These are phyloP conservation scores for Salvia miltiorrhiza DNA, from an alignment of 257 asterid genomes.

Conservation along the genomic window DNA sequence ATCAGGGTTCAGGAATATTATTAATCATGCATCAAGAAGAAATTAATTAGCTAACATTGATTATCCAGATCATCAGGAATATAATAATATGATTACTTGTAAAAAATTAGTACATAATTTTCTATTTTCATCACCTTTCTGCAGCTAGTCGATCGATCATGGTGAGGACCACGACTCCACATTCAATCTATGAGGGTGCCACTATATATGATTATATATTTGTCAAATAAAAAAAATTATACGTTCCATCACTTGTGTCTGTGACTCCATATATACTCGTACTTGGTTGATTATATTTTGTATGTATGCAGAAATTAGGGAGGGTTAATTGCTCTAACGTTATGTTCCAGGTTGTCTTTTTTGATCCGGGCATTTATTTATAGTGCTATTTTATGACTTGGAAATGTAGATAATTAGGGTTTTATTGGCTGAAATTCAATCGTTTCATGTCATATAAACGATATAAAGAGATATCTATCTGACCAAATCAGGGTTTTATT, in stretches of 20 bases:
- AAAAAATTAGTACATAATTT: background rate
- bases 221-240: slow-evolving; percentile 1
- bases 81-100: background rate
- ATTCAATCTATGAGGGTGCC: slow-evolving; percentile 2
- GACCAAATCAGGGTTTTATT: no score
- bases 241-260: slow-evolving; percentile 10
- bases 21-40: background rate
- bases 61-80: background rate
- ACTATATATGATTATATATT: background rate
- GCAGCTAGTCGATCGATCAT: slow-evolving; percentile 18
- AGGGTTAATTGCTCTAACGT: no score
- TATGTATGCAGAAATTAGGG: no score
- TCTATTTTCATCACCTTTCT: background rate
- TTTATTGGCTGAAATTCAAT: background rate
- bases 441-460: background rate
- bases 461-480: no score
- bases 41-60: no score
- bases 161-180: slow-evolving; percentile 46
- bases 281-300: no score
- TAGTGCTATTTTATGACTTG: background rate
- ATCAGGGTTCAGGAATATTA: background rate
- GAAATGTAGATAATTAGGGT: background rate
- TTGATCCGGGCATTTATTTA: no score
- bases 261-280: no score
- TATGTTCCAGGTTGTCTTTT: no score